phyloP scores from a whole-genome alignment of 2,329 filamentous ascomycete genomes.

The Karstenula rhodostoma region DNA sequence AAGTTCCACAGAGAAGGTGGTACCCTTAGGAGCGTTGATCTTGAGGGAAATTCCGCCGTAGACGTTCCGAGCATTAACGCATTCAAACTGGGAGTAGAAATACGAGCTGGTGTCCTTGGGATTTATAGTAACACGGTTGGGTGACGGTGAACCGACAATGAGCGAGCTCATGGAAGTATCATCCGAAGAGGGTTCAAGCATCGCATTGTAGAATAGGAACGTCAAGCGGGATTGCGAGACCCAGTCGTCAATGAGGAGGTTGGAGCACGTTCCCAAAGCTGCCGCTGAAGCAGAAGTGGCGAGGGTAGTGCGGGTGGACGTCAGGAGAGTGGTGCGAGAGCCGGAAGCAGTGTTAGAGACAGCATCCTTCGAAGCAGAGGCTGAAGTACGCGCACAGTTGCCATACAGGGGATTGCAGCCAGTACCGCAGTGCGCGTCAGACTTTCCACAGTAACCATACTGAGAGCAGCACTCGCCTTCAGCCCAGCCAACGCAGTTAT shows the following conservation, averaged over 20 bases:
- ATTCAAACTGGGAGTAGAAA: conserved; percentile 66
- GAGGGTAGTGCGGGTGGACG: conserved; percentile 22
- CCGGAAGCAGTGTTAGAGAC: conserved; percentile 18
- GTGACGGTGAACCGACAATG: conserved; percentile 57
- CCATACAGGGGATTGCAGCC: conserved; percentile 9
- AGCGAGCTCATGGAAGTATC: conserved; percentile 66
- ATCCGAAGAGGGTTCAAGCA: conserved; percentile 64
- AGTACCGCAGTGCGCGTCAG: conserved; percentile 2
- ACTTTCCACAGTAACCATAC: conserved; percentile 2
- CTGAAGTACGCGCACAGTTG: conserved; percentile 10
- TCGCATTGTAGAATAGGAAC: conserved; percentile 68
- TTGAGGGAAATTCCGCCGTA: conserved; percentile 66
- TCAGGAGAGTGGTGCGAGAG: conserved; percentile 27
- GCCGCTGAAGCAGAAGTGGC: conserved; percentile 19
- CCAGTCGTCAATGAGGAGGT: conserved; percentile 66
- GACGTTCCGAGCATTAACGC: conserved; percentile 58
- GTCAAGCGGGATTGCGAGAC: conserved; percentile 68
- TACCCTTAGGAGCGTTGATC: conserved; percentile 62
- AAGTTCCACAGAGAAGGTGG: conserved; percentile 62
- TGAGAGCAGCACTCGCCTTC: conserved; percentile 11
- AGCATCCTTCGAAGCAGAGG: conserved; percentile 2
- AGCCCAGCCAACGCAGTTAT: conserved; percentile 8
- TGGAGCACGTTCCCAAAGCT: conserved; percentile 49
- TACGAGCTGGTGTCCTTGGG: conserved; percentile 61
- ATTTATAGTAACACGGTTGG: conserved; percentile 61